These are phyloP conservation scores for Kluyveromyces marxianus DNA, from an alignment of 1,139 yeast genomes.

Conservation along the genomic window DNA sequence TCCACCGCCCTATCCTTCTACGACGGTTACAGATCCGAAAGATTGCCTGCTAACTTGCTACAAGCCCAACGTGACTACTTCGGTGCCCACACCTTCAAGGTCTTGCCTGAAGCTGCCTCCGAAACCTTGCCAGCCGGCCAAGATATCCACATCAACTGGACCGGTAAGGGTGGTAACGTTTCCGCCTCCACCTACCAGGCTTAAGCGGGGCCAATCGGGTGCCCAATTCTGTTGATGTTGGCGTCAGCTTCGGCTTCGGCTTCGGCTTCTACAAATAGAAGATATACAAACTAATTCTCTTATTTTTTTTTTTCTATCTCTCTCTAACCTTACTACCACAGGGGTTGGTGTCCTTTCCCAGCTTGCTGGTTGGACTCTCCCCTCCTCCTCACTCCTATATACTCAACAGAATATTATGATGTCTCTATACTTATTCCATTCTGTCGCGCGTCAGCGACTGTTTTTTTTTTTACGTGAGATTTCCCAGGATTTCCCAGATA, in stretches of 20 bases:
- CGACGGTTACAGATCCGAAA: conserved; percentile 97
- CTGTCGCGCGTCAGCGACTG: conserved; percentile 1
- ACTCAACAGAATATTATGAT: neutral
- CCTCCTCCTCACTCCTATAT: neutral
- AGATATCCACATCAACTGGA: conserved; percentile 97
- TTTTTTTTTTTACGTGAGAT: neutral
- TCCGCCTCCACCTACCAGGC: conserved; percentile 94
- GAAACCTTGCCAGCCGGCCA: conserved; percentile 68
- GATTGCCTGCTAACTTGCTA: conserved; percentile 93
- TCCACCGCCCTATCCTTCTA: conserved; percentile 94
- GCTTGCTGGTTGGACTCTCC: neutral
- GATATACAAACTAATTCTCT: too few relatives aligned
- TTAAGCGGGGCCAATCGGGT: conserved; percentile 32
- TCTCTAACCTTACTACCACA: too few relatives aligned
- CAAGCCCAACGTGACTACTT: conserved; percentile 99
- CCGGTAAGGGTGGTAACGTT: conserved; percentile 97
- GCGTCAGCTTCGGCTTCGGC: too few relatives aligned
- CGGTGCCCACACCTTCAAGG: conserved; percentile 99
- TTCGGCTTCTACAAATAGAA: too few relatives aligned
- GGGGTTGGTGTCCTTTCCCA: too few relatives aligned
- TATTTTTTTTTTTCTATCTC: too few relatives aligned
- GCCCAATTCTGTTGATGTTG: neutral
- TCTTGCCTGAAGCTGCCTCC: conserved; percentile 78
- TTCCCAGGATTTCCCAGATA: neutral
- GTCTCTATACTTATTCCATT: neutral